Base-by-base conservation (phyloP, 2,329 filamentous ascomycete genomes). In the Penicillium sp. region DNA sequence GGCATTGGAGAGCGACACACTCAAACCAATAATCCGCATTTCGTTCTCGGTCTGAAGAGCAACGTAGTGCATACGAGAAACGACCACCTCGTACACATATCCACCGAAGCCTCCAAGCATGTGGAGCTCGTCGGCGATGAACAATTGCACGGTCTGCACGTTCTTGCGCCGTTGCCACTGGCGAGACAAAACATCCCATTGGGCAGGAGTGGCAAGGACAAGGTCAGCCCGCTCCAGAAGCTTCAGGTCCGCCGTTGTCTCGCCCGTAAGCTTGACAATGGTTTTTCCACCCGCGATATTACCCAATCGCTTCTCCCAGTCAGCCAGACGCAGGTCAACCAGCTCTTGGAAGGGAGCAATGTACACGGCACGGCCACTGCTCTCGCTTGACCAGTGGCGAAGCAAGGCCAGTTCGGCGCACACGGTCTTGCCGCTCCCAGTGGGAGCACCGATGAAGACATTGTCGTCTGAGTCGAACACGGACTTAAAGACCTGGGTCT, bases 21-120 rank as follows among this genome's bases (percentile, higher is more conserved):
- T 92, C 54, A 99, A 76, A 2, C 91, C 94, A 48, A 99, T 76
- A 42, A 97, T 92, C 46, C 94, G 86, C 76, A 97, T 81, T 9
- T 88, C 84, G 35, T 88, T 85, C 69, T 95, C 89, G 0, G 90
- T 87, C 69, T 96, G 90, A 1, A 90, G 87, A 52, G 90, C 87
- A 68, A 99, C 96, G 58, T 94, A 94, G 69, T 96, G 91, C 88
- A 97, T 96, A 46, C 94, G 87, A 55, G 94, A 96, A n/a, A 99
- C 89, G 46, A 99, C 86, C 46, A 94, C 89, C 76, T 99, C 94
- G 72, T 99, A 99, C 27, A 95, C 81, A 69, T 92, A 95, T 27
- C 94, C 95, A 57, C 84, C 82, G 46, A 87, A 84, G 13, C 91
- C 92, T 53, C 92, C 94, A 27, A 99, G 80, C 77, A 97, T 86